phyloP scores from a whole-genome alignment of 345 rosid species.

The Brassica incana region DNA sequence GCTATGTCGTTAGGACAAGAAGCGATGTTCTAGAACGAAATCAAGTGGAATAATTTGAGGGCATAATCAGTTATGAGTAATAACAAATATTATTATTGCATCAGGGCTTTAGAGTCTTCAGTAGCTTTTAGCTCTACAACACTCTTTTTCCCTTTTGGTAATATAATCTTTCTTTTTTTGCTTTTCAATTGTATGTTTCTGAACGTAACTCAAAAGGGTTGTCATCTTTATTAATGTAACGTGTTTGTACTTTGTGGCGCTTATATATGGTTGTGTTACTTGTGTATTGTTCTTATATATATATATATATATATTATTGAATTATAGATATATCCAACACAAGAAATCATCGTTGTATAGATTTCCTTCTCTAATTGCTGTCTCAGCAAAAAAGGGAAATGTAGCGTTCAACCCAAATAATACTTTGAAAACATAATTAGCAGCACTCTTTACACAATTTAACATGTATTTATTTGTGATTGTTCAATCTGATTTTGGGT shows the following conservation, averaged over 20 bases:
- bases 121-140: constrained; percentile 37
- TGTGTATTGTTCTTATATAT: no score
- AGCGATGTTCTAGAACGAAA: constrained; percentile 39
- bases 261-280: not conserved
- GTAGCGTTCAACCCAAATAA: not conserved
- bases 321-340: not conserved
- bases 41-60: constrained; percentile 2
- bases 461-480: not conserved
- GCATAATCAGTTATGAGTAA: constrained; percentile 23
- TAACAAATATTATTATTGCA: constrained; percentile 26
- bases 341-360: not conserved
- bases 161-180: not conserved
- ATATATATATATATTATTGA: not conserved
- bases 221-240: not conserved
- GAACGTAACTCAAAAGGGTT: constrained; percentile 22
- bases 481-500: not conserved
- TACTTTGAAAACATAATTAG: not conserved
- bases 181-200: constrained; percentile 9
- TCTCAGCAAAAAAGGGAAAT: not conserved
- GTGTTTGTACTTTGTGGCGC: constrained; percentile 23
- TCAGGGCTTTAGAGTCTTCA: constrained; percentile 39
- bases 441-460: not conserved
- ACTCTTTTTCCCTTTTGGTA: constrained; percentile 36
- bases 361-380: not conserved
- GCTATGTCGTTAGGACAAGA: constrained; percentile 46